phyloP scores from a whole-genome alignment of 257 asterid species.

The Echium plantagineum region DNA sequence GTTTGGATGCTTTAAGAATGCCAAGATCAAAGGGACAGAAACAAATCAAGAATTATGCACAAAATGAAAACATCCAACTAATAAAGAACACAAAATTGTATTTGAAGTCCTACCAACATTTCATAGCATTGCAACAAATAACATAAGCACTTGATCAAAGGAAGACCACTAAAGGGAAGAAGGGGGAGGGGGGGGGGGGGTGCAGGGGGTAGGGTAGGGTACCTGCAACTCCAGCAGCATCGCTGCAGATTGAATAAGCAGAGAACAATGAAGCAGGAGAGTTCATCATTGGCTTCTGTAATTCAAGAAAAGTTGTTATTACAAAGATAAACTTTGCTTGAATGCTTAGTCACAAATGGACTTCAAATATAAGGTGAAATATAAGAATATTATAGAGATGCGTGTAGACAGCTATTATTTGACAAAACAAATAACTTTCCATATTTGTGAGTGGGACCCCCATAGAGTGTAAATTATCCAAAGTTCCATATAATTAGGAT shows the following conservation, averaged over 20 bases:
- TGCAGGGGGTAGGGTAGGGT: too few species aligned
- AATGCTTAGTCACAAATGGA: not conserved
- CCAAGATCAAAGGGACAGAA: not conserved
- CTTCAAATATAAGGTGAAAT: too few species aligned
- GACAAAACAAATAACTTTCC: not conserved
- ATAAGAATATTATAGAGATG: too few species aligned
- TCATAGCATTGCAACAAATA: too few species aligned
- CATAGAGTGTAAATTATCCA: too few species aligned
- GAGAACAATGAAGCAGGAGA: conserved; percentile 32
- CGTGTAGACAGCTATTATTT: too few species aligned
- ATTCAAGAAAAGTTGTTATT: not conserved
- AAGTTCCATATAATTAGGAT: too few species aligned
- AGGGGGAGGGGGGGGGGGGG: too few species aligned
- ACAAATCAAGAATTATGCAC: not conserved
- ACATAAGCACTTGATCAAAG: too few species aligned
- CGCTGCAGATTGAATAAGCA: conserved; percentile 37
- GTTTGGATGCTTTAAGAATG: too few species aligned
- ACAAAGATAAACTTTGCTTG: not conserved
- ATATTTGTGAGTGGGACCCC: not conserved
- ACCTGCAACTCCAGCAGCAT: conserved; percentile 83
- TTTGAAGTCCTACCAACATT: too few species aligned
- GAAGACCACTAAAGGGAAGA: too few species aligned
- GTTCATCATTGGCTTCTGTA: not conserved
- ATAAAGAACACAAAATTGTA: not conserved
- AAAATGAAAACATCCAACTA: not conserved